Percentiles rank a stretch among this genome's conserved stretches.
Conservation (phyloP, 2,329 filamentous ascomycete genomes). For the Fusarium chuoi region DNA sequence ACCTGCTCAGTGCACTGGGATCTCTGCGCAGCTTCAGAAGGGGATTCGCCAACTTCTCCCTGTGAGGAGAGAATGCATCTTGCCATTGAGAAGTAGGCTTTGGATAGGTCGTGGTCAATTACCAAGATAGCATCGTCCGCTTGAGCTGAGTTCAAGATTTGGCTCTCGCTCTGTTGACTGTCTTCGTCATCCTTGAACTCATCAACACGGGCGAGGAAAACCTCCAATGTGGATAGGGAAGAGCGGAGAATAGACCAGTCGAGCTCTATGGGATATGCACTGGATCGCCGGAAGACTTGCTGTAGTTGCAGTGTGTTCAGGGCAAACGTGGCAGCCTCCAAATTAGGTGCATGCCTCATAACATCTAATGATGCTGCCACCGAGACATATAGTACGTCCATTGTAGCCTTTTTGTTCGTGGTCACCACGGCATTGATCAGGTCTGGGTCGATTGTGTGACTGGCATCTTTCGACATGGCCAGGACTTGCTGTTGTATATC, state of each 20-base stretch:
- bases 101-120: slow-evolving; percentile 61
- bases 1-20: slow-evolving; percentile 56
- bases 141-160: slow-evolving; percentile 52
- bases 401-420: slow-evolving; percentile 62
- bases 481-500: slow-evolving; percentile 67
- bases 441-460: slow-evolving; percentile 54
- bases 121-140: slow-evolving; percentile 59
- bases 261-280: slow-evolving; percentile 54
- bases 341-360: slow-evolving; percentile 56
- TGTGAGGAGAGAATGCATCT: slow-evolving; percentile 50
- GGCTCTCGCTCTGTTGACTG: slow-evolving; percentile 52
- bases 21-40: slow-evolving; percentile 35
- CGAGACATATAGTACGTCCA: slow-evolving; percentile 63
- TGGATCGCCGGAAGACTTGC: slow-evolving; percentile 61
- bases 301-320: slow-evolving; percentile 63
- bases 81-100: slow-evolving; percentile 60
- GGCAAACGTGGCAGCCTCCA: slow-evolving; percentile 60
- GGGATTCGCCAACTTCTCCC: slow-evolving; percentile 17
- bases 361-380: slow-evolving; percentile 62
- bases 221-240: slow-evolving; percentile 58
- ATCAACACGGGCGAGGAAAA: slow-evolving; percentile 59
- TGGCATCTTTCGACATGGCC: slow-evolving; percentile 59
- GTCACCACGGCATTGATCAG: slow-evolving; percentile 61
- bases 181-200: slow-evolving; percentile 53
- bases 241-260: slow-evolving; percentile 60